Evolutionary conservation across 176 grass and related monocot genomes (phyloP).

Genomic region (Oryza meyeriana): DNA sequence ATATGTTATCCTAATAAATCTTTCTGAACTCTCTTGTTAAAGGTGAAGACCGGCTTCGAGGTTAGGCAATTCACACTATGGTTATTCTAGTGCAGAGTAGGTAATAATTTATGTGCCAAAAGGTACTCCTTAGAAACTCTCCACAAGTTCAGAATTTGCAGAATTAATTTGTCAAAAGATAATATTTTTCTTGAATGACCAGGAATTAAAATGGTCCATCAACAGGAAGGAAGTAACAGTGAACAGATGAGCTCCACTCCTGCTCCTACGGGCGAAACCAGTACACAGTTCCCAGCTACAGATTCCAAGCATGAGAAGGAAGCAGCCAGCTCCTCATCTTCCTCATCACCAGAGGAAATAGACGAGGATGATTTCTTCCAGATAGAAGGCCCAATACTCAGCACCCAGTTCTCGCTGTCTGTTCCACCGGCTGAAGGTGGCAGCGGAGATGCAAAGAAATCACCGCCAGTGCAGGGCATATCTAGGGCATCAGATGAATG

Average conservation of each 20-base stretch:
- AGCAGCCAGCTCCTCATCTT: slow-evolving; percentile 11
- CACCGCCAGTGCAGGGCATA: too few relatives aligned
- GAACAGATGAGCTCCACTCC: slow-evolving; percentile 11
- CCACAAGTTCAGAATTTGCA: background rate
- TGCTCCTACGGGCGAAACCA: too few relatives aligned
- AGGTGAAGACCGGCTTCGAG: too few relatives aligned
- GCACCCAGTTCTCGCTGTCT: slow-evolving; percentile 19
- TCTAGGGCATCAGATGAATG: slow-evolving; percentile 36
- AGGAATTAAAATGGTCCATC: slow-evolving; percentile 31
- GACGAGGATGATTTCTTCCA: slow-evolving; percentile 57
- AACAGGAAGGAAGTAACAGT: too few relatives aligned
- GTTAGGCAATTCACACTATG: background rate
- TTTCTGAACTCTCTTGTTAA: background rate
- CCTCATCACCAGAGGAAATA: slow-evolving; percentile 32
- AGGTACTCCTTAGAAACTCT: background rate
- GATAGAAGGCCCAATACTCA: slow-evolving; percentile 29
- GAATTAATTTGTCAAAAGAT: background rate
- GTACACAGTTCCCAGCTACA: too few relatives aligned
- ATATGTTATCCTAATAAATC: background rate
- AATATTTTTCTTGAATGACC: background rate
- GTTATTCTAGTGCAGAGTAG: background rate
- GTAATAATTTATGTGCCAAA: background rate
- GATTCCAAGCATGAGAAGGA: slow-evolving; percentile 17
- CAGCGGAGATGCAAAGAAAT: slow-evolving; percentile 5
- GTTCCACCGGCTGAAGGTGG: background rate